A percentile compares a stretch with the other conserved stretches of the same genome.
These are phyloP conservation scores for Odonthalia washingtoniensis DNA, from an alignment of 31 red algal species.

Conservation along the genomic window DNA sequence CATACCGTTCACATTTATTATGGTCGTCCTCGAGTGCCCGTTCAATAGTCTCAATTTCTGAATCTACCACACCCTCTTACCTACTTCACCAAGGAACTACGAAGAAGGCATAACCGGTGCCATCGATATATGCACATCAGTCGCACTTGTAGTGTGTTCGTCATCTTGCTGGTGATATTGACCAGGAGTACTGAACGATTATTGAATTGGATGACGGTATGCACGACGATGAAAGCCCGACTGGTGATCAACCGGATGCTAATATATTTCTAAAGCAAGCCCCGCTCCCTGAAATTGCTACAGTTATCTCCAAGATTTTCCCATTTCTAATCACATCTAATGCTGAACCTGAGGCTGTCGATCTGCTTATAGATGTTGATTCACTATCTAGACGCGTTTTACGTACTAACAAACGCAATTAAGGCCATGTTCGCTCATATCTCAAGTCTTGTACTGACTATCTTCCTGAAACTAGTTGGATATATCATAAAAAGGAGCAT, in stretches of 20 bases:
- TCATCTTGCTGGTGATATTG: slow-evolving; percentile 95
- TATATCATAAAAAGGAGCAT: slow-evolving; percentile 96
- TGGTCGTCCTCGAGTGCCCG: no score
- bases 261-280: slow-evolving; percentile 24
- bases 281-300: slow-evolving; percentile 47
- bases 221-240: slow-evolving; percentile 52
- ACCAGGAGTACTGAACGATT: slow-evolving; percentile 49
- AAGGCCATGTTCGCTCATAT: slow-evolving; percentile 88
- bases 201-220: slow-evolving; percentile 50
- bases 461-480: slow-evolving; percentile 82
- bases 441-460: slow-evolving; percentile 87
- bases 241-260: slow-evolving; percentile 33
- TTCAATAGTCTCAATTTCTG: no score
- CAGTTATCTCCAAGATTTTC: slow-evolving; percentile 86
- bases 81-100: no score
- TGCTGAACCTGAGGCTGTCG: slow-evolving; percentile 96
- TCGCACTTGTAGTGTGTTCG: slow-evolving; percentile 98
- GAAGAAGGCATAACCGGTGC: no score
- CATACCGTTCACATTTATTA: no score
- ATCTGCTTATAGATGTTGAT: slow-evolving; percentile 96
- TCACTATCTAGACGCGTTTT: slow-evolving; percentile 48
- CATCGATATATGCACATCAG: no score
- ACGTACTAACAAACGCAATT: slow-evolving; percentile 76
- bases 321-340: slow-evolving; percentile 87
- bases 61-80: no score